Conservation (phyloP, 1,284 basidiomycete species). For the Polyporus tsugae region DNA sequence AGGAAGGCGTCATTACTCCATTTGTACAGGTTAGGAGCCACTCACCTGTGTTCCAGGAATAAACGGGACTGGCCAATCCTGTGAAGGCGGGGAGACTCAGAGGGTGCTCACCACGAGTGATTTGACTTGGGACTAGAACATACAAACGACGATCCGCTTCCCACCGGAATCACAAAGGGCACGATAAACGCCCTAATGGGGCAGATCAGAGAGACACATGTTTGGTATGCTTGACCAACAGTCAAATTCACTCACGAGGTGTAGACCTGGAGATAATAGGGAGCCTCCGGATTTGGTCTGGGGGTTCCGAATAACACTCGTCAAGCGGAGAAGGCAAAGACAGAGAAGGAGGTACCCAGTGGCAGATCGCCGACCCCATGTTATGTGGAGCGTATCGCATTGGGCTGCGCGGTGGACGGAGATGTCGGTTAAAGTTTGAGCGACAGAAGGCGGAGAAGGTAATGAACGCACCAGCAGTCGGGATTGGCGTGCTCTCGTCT, state of each 20-base stretch:
- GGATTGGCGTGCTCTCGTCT: slow-evolving; percentile 53
- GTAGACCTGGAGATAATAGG: slow-evolving; percentile 68
- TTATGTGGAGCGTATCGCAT: slow-evolving; percentile 61
- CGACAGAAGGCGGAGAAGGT: slow-evolving; percentile 9
- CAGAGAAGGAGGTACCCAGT: slow-evolving; percentile 50
- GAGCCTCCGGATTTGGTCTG: slow-evolving; percentile 62
- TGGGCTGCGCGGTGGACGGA: slow-evolving; percentile 48
- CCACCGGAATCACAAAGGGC: slow-evolving; percentile 61
- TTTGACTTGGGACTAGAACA: slow-evolving; percentile 27
- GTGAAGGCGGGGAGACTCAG: slow-evolving; percentile 6
- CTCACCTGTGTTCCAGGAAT: slow-evolving; percentile 59
- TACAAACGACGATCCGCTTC: slow-evolving; percentile 56
- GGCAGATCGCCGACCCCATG: slow-evolving; percentile 54
- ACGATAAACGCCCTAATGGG: slow-evolving; percentile 46
- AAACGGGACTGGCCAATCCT: slow-evolving; percentile 68
- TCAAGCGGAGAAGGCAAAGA: slow-evolving; percentile 12
- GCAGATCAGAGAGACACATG: not conserved
- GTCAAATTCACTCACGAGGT: slow-evolving; percentile 55
- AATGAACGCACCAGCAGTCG: slow-evolving; percentile 51
- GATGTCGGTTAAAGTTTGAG: slow-evolving; percentile 15
- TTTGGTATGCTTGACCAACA: not conserved
- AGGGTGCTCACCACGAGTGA: slow-evolving; percentile 5
- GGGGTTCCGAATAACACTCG: slow-evolving; percentile 42
- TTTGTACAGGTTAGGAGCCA: not conserved
- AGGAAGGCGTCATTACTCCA: not conserved